Percentiles rank a stretch among this genome's conserved stretches.
phyloP scores from a whole-genome alignment of 192 early-diverging fungal species.

The Entomortierella beljakovae region DNA sequence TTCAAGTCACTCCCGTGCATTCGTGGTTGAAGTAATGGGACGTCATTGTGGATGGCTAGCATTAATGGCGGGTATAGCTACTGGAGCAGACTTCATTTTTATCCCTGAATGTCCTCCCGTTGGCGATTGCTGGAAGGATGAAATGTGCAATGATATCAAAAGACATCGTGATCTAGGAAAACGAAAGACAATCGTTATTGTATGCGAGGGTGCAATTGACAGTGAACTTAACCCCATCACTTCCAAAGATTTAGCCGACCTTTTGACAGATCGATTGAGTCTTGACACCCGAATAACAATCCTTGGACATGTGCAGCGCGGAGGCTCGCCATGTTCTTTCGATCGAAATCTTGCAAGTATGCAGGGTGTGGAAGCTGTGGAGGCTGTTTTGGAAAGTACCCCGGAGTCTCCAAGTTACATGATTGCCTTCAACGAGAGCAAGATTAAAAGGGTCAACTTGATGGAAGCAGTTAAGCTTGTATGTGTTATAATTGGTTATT shows the following conservation, averaged over 20 bases:
- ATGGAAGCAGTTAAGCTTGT: slow-evolving; percentile 93
- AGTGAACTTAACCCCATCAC: slow-evolving; percentile 88
- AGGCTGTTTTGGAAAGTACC: slow-evolving; percentile 87
- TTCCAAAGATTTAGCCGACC: slow-evolving; percentile 83
- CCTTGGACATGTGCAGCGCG: slow-evolving; percentile 95
- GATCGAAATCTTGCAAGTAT: slow-evolving; percentile 95
- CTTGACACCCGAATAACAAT: slow-evolving; percentile 96
- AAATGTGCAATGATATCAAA: slow-evolving; percentile 82
- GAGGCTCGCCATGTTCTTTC: slow-evolving; percentile 89
- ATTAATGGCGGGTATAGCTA: slow-evolving; percentile 85
- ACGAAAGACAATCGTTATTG: slow-evolving; percentile 94
- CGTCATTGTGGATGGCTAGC: slow-evolving; percentile 98
- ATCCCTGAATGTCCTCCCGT: slow-evolving; percentile 94
- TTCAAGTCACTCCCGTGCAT: slow-evolving; percentile 93
- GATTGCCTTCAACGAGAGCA: slow-evolving; percentile 94
- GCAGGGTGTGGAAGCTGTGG: slow-evolving; percentile 94
- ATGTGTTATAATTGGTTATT: slow-evolving; percentile 21
- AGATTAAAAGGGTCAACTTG: slow-evolving; percentile 84
- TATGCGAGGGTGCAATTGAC: slow-evolving; percentile 97
- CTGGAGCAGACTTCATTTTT: slow-evolving; percentile 96
- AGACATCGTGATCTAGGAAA: slow-evolving; percentile 85
- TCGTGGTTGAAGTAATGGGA: slow-evolving; percentile 99
- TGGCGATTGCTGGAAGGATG: slow-evolving; percentile 87
- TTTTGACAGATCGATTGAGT: slow-evolving; percentile 80
- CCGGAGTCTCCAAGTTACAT: slow-evolving; percentile 90